Percentiles rank a stretch among this genome's conserved stretches.
phyloP scores from a whole-genome alignment of 495 filamentous ascomycete genomes.

The Cladorrhinum samala region DNA sequence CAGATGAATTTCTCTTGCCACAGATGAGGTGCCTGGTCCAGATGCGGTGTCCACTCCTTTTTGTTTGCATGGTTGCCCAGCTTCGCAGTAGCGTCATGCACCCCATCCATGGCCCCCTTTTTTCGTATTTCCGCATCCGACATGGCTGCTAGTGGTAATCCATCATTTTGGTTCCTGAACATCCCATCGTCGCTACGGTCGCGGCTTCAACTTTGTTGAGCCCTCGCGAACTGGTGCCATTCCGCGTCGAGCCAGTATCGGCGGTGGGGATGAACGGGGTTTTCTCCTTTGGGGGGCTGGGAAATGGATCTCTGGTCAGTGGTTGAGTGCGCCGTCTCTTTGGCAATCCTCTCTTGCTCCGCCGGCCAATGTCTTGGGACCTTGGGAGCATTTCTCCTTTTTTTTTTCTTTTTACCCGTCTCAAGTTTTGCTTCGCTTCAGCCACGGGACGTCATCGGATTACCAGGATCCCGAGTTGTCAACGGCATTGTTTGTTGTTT shows the following conservation, averaged over 20 bases:
- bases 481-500: background rate
- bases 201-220: background rate
- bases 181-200: background rate
- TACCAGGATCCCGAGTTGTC: no score
- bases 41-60: background rate
- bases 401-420: no score
- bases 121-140: background rate
- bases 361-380: no score
- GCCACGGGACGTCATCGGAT: background rate
- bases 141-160: background rate
- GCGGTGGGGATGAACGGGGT: background rate
- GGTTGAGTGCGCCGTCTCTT: no score
- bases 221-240: no score
- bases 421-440: no score
- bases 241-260: no score
- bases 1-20: no score
- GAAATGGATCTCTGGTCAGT: background rate
- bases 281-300: background rate
- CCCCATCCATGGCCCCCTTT: background rate
- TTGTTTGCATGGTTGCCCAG: background rate
- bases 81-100: conserved; percentile 1
- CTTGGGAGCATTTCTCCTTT: no score
- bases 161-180: no score
- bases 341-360: no score
- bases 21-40: no score